Percentiles rank a stretch among this genome's conserved stretches.
These are phyloP conservation scores for Encephalitozoon hellem DNA, from an alignment of 371 early-diverging fungal species.

Conservation along the genomic window DNA sequence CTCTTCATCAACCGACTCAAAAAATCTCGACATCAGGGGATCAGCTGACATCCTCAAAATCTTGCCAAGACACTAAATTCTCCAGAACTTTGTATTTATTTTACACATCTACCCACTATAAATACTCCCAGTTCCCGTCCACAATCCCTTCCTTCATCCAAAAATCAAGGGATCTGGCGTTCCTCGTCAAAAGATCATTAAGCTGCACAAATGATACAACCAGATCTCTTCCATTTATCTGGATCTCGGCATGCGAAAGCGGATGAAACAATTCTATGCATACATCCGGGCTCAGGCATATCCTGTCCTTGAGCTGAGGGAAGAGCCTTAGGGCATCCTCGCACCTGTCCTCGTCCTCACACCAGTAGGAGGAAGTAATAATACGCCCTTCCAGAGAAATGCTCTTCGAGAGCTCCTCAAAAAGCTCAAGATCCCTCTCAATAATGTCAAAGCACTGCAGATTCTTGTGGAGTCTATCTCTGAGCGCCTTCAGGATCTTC, in stretches of 20 bases:
- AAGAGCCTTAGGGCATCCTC: neutral
- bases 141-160: conserved; percentile 35
- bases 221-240: conserved; percentile 7
- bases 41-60: neutral
- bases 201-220: neutral
- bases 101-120: neutral
- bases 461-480: conserved; percentile 16
- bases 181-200: conserved; percentile 16
- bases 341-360: conserved; percentile 10
- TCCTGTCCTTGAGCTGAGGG: neutral
- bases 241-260: conserved; percentile 11
- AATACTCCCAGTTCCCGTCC: conserved; percentile 23
- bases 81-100: neutral
- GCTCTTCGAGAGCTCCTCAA: neutral
- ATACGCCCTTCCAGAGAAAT: neutral
- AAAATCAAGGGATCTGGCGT: conserved; percentile 10
- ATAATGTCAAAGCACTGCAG: conserved; percentile 23
- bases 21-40: conserved; percentile 44
- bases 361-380: conserved; percentile 5
- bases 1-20: conserved; percentile 45
- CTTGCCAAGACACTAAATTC: neutral
- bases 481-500: conserved; percentile 15
- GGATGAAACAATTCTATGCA: conserved; percentile 9
- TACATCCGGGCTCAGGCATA: conserved; percentile 1
- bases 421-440: conserved; percentile 24